phyloP scores from a whole-genome alignment of 73 alveolate genomes.

The Effrenium voratum region DNA sequence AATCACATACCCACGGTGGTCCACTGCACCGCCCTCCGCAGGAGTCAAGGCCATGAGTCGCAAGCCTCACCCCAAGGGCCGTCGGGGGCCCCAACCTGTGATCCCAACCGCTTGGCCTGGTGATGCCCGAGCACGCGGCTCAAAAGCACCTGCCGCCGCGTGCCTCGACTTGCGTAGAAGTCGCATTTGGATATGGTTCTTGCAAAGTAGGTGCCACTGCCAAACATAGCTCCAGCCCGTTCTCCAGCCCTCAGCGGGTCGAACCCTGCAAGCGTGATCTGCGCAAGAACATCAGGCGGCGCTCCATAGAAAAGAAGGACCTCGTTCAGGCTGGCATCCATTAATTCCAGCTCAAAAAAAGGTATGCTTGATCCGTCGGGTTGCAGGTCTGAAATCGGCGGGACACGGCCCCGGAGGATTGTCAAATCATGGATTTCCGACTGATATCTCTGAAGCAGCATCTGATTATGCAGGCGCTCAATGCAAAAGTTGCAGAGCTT shows the following conservation, averaged over 20 bases:
- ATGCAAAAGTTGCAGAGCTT: background rate
- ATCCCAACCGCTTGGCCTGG: background rate
- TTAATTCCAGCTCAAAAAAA: too few species aligned
- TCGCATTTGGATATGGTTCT: constrained; percentile 16
- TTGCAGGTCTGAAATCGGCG: background rate
- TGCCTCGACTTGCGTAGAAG: background rate
- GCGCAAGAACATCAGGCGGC: background rate
- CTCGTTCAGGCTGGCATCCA: constrained; percentile 13
- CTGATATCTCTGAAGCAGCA: background rate
- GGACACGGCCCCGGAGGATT: background rate
- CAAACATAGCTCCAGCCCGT: constrained; percentile 18
- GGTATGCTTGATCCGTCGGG: background rate
- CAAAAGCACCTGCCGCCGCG: background rate
- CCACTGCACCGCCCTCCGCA: background rate
- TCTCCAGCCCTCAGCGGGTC: constrained; percentile 1
- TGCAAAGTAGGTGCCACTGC: constrained; percentile 36
- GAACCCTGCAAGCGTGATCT: constrained; percentile 1
- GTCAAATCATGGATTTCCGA: background rate
- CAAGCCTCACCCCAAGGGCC: too few species aligned
- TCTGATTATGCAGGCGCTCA: background rate
- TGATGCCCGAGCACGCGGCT: background rate
- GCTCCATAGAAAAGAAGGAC: constrained; percentile 14
- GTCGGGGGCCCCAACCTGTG: background rate
- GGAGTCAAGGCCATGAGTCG: background rate
- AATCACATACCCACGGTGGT: constrained; percentile 33